Evolutionary conservation across 2,329 filamentous ascomycete species (phyloP).

Genomic region (Monosporascus sp.): DNA sequence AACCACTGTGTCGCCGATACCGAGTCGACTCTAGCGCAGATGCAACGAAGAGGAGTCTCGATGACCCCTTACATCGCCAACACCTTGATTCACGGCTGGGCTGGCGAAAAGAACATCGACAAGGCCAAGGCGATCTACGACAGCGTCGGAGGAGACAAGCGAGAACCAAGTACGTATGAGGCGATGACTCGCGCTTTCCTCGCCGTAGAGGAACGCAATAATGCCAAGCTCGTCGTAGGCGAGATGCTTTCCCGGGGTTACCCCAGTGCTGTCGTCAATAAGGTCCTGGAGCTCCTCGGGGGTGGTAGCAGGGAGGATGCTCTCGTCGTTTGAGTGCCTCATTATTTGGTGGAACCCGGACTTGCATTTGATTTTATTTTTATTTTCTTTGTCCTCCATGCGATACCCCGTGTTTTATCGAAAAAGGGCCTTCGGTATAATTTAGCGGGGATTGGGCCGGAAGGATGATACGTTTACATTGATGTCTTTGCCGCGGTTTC

Average conservation of each 20-base stretch:
- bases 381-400: conserved; percentile 25
- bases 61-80: conserved; percentile 98
- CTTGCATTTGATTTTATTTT: conserved; percentile 6
- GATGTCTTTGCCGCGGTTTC: conserved; percentile 1
- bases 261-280: conserved; percentile 84
- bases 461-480: conserved; percentile 10
- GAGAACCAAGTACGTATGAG: conserved; percentile 97
- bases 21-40: conserved; percentile 66
- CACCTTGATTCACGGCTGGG: conserved; percentile 96
- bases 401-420: conserved; percentile 28
- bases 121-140: conserved; percentile 78
- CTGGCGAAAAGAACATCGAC: conserved; percentile 70
- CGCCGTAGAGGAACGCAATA: conserved; percentile 70
- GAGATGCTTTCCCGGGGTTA: conserved; percentile 92
- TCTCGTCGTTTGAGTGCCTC: conserved; percentile 11
- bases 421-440: conserved; percentile 15
- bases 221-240: conserved; percentile 71
- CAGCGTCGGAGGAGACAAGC: conserved; percentile 67
- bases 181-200: conserved; percentile 95
- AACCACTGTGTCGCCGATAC: conserved; percentile 81
- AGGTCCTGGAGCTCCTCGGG: conserved; percentile 85
- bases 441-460: conserved; percentile 18
- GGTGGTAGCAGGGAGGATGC: conserved; percentile 42
- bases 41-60: conserved; percentile 68
- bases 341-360: neutral